Conservation (phyloP, 1,284 basidiomycete species). For the Stereum hirsutum region DNA sequence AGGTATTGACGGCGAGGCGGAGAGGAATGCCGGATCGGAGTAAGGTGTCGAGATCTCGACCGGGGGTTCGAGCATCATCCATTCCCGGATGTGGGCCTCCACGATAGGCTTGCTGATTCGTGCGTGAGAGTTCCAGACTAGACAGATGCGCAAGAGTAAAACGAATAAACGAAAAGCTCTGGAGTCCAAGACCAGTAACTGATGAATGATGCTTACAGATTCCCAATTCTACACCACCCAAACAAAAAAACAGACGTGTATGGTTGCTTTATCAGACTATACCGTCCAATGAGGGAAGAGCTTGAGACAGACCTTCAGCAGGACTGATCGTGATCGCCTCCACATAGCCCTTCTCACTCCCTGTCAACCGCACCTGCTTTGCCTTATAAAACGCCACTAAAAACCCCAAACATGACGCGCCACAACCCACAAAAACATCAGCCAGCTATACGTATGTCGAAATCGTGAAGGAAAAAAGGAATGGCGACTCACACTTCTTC, state of each 20-base stretch:
- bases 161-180: slow-evolving; percentile 2
- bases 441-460: not conserved
- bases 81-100: slow-evolving; percentile 43
- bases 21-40: too few relatives aligned
- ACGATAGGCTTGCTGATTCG: slow-evolving; percentile 45
- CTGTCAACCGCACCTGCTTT: slow-evolving; percentile 48
- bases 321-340: slow-evolving; percentile 53
- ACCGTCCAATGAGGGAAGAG: not conserved
- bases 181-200: not conserved
- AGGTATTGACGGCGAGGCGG: too few relatives aligned
- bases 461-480: not conserved
- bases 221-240: slow-evolving; percentile 35
- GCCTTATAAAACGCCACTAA: slow-evolving; percentile 64
- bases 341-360: slow-evolving; percentile 38
- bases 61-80: slow-evolving; percentile 35
- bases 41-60: slow-evolving; percentile 27
- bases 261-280: not conserved
- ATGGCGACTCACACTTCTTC: slow-evolving; percentile 45
- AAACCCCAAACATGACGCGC: too few relatives aligned
- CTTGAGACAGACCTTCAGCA: slow-evolving; percentile 45
- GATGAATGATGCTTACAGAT: slow-evolving; percentile 36
- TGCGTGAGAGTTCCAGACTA: slow-evolving; percentile 69
- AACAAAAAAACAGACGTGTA: not conserved
- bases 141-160: not conserved
- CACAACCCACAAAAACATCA: too few relatives aligned